Evolutionary conservation across 371 early-diverging fungal genomes (phyloP), one percentile per base, ranked within the genome.

Genomic region (Mortierella sp.): DNA sequence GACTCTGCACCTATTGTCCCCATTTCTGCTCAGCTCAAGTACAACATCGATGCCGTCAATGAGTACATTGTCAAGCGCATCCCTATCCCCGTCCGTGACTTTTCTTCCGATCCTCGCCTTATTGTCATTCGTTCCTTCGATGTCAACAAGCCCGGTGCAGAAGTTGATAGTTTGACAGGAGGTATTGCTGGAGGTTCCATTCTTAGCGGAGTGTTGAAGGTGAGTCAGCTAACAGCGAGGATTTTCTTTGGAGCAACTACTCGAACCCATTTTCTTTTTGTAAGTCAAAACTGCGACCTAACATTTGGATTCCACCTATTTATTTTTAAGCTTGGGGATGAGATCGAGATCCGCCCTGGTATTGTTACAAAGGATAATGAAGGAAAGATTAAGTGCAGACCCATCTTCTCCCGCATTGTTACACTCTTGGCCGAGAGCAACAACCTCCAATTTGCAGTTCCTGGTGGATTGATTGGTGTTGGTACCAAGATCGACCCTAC

Each of bases 141-240:
- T 89, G 97, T 99, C 78, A 99, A 99, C 90, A 99, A 98, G 88
- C 99, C 99, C 40, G 99, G 99, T 83, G 93, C 96, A 51, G 96
- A 96, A 82, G 93, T 98, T 35, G 90, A 92, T n/a, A 92, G 97
- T 40, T 91, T 99, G 66, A 94, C 94, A 85, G 99, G 99, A 84
- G 99, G 99, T 83, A 99, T 99, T 80, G 99, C 99, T 72, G 99
- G 99, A 88, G 99, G 99, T 43, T 96, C 96, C 67, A 97, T 99
- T 77, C 88, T 99, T 66, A 92, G 91, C 73, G 99, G 99, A 84
- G 95, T 97, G 5, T 85, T 99, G 66, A 95, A 92, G 64, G 73
- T 53, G 67, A 67, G 73, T 71, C 34, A 17, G n/a, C 28, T 51
- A 23, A 6, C 23, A 4, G 6, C 22, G 15, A 10, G 40, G 10